Conservation (phyloP, 1,284 basidiomycete genomes). For the Testicularia cyperi region DNA sequence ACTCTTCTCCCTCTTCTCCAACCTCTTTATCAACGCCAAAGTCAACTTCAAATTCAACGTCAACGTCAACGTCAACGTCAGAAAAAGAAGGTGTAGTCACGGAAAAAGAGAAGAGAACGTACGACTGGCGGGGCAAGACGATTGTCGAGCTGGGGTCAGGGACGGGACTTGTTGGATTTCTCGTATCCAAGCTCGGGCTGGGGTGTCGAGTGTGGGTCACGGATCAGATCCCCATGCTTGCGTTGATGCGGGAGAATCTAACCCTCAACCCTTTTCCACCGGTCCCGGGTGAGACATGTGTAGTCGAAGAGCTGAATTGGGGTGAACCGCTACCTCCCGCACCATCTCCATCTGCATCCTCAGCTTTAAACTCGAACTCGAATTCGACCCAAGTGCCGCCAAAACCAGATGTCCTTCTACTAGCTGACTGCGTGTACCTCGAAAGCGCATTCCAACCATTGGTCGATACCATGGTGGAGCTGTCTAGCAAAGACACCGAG, state of each 20-base stretch:
- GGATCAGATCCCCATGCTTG: conserved; percentile 70
- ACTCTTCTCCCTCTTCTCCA: conserved; percentile 3
- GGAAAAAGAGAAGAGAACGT: conserved; percentile 4
- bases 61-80: neutral
- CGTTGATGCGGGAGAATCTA: conserved; percentile 48
- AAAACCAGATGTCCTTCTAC: conserved; percentile 66
- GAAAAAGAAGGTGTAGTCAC: neutral
- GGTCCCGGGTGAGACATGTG: conserved; percentile 6
- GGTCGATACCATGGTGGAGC: conserved; percentile 73
- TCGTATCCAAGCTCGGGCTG: conserved; percentile 70
- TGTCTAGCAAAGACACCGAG: conserved; percentile 63
- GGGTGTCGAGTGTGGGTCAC: conserved; percentile 70
- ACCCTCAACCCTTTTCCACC: conserved; percentile 21
- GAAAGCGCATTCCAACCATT: conserved; percentile 83
- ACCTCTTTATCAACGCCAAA: neutral
- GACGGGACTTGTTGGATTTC: conserved; percentile 84
- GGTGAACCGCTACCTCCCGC: neutral
- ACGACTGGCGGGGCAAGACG: conserved; percentile 39
- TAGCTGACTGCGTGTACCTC: conserved; percentile 84
- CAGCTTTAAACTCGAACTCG: conserved; percentile 1
- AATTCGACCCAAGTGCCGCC: conserved; percentile 20
- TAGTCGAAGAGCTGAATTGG: conserved; percentile 41
- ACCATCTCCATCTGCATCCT: neutral
- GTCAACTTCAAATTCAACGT: neutral
- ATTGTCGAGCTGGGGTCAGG: conserved; percentile 81